Conservation (phyloP, 768 basidiomycete genomes). For the Macrolepiota albuminosa region DNA sequence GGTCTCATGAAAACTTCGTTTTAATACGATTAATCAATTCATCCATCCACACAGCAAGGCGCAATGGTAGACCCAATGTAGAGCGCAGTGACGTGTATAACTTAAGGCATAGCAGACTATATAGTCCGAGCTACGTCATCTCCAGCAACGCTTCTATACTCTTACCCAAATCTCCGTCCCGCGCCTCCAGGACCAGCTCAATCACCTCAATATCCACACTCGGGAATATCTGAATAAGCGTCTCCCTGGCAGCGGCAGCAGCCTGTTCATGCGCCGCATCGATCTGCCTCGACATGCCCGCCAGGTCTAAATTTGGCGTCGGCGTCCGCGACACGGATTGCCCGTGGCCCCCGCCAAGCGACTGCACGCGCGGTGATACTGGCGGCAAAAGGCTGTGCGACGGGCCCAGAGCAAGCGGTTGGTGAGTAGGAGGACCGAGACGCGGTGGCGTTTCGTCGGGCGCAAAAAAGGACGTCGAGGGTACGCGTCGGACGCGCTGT, state of each 20-base stretch:
- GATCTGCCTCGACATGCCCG: slow-evolving; percentile 69
- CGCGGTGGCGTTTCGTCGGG: slow-evolving; percentile 53
- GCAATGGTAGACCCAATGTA: too few species aligned
- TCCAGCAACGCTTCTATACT: slow-evolving; percentile 86
- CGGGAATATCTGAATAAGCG: slow-evolving; percentile 88
- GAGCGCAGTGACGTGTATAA: background rate
- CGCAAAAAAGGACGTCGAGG: slow-evolving; percentile 35
- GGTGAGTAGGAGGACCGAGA: too few species aligned
- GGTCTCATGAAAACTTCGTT: too few species aligned
- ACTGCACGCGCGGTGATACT: slow-evolving; percentile 42
- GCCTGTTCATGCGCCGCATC: slow-evolving; percentile 76
- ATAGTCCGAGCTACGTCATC: slow-evolving; percentile 38
- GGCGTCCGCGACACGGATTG: slow-evolving; percentile 57
- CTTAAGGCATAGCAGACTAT: background rate
- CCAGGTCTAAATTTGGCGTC: slow-evolving; percentile 64
- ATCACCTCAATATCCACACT: slow-evolving; percentile 75
- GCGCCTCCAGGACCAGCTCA: slow-evolving; percentile 87
- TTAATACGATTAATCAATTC: too few species aligned
- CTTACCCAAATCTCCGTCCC: slow-evolving; percentile 81
- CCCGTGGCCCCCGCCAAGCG: slow-evolving; percentile 30
- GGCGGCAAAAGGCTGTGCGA: slow-evolving; percentile 34
- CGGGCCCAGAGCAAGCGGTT: slow-evolving; percentile 44
- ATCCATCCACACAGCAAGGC: too few species aligned
- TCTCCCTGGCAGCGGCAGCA: slow-evolving; percentile 65
- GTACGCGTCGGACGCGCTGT: slow-evolving; percentile 55